Evolutionary conservation across 192 early-diverging fungal genomes (phyloP).

Genomic region (Chytriomyces sp.): DNA sequence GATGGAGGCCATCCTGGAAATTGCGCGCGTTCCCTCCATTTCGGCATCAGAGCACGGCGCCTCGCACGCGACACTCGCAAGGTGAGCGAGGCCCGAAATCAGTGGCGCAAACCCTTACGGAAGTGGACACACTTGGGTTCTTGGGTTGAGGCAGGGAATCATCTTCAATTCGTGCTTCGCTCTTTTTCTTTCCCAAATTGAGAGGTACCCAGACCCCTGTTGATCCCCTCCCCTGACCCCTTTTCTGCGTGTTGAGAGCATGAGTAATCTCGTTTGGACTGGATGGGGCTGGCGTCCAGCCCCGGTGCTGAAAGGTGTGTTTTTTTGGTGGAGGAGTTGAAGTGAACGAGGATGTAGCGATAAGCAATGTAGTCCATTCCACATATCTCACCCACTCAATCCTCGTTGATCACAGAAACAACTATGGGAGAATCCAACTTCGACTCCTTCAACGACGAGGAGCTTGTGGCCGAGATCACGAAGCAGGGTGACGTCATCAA

Average conservation of each 20-base stretch:
- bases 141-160: background rate
- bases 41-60: too few relatives aligned
- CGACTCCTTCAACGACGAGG: slow-evolving; percentile 21
- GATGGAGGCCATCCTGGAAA: too few relatives aligned
- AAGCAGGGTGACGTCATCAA: slow-evolving; percentile 53
- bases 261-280: slow-evolving; percentile 2
- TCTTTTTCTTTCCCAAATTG: slow-evolving; percentile 15
- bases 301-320: background rate
- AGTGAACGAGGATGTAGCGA: background rate
- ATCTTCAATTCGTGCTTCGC: background rate
- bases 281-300: slow-evolving; percentile 11
- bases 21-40: too few relatives aligned
- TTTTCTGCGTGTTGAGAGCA: background rate
- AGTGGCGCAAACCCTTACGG: too few relatives aligned
- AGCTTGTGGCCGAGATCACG: slow-evolving; percentile 35
- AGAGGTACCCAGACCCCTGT: background rate
- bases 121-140: too few relatives aligned
- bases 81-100: too few relatives aligned
- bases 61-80: too few relatives aligned
- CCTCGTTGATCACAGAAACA: background rate
- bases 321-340: background rate
- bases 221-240: background rate
- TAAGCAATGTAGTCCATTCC: background rate
- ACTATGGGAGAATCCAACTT: background rate
- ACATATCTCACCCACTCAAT: background rate